These are phyloP conservation scores for Pseudogymnoascus sp. DNA, from an alignment of 2,329 filamentous ascomycete species.

Conservation along the genomic window DNA sequence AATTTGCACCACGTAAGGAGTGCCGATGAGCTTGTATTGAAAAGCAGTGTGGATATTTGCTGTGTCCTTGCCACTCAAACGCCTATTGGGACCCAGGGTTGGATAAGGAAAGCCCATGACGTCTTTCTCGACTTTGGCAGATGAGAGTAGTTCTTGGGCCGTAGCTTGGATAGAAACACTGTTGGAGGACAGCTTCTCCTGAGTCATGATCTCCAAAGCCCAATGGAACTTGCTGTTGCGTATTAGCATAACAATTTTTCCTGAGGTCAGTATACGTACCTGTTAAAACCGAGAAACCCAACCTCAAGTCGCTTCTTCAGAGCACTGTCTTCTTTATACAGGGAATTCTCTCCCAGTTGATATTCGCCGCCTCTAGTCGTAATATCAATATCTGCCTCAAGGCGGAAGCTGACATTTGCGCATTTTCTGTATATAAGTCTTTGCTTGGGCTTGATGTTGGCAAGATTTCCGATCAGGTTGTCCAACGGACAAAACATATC, in stretches of 20 bases:
- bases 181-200: conserved; percentile 15
- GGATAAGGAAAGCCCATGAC: conserved; percentile 19
- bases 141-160: conserved; percentile 11
- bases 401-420: neutral
- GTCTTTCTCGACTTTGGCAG: conserved; percentile 13
- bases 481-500: conserved; percentile 8
- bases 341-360: conserved; percentile 3
- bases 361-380: neutral
- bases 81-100: conserved; percentile 18
- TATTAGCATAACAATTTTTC: neutral
- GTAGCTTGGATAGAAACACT: conserved; percentile 14
- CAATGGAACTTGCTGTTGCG: conserved; percentile 23
- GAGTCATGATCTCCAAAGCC: conserved; percentile 25
- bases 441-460: conserved; percentile 11
- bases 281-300: neutral
- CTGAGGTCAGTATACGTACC: neutral
- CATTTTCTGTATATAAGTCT: conserved; percentile 1
- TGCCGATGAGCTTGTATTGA: conserved; percentile 19
- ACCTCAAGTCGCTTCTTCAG: conserved; percentile 9
- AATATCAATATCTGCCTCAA: conserved; percentile 12
- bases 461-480: neutral
- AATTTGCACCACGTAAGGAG: conserved; percentile 26
- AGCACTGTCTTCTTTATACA: conserved; percentile 3
- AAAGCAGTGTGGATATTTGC: conserved; percentile 22
- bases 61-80: conserved; percentile 16